phyloP scores from a whole-genome alignment of 2,329 filamentous ascomycete species.

The Thielaviopsis punctulata region DNA sequence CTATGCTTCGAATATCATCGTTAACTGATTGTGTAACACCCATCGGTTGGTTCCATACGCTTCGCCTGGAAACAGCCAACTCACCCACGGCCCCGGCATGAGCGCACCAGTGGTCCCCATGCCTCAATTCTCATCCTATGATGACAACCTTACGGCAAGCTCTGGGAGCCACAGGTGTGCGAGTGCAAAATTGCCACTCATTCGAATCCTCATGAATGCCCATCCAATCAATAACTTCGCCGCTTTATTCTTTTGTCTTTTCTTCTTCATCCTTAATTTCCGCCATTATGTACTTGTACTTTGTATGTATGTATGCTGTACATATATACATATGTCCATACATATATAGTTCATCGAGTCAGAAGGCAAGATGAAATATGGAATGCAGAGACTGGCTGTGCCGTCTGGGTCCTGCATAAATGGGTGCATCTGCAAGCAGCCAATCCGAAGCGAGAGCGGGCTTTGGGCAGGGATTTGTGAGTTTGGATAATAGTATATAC shows the following conservation, averaged over 20 bases:
- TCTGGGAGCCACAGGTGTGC: not conserved
- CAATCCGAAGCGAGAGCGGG: not conserved
- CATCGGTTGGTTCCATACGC: not conserved
- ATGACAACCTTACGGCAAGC: not conserved
- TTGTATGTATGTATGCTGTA: too few relatives aligned
- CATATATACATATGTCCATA: too few relatives aligned
- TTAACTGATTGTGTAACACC: too few relatives aligned
- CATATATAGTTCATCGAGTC: too few relatives aligned
- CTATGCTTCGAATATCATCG: too few relatives aligned
- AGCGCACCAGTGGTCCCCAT: not conserved
- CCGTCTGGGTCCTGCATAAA: not conserved
- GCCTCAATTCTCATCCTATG: too few relatives aligned
- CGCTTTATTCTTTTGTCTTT: too few relatives aligned
- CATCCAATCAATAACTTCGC: not conserved
- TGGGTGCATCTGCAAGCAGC: not conserved
- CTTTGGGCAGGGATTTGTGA: not conserved
- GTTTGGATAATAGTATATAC: too few relatives aligned
- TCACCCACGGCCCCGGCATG: not conserved
- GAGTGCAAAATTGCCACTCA: not conserved
- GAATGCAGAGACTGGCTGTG: not conserved
- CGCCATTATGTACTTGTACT: too few relatives aligned
- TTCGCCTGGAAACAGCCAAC: not conserved
- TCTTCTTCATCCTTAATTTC: not conserved
- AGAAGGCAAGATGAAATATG: too few relatives aligned
- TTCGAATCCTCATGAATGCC: not conserved